A percentile compares a stretch with the other conserved stretches of the same genome.
phyloP scores from a whole-genome alignment of 2,329 filamentous ascomycete genomes.

The Fusarium oligoseptatum region DNA sequence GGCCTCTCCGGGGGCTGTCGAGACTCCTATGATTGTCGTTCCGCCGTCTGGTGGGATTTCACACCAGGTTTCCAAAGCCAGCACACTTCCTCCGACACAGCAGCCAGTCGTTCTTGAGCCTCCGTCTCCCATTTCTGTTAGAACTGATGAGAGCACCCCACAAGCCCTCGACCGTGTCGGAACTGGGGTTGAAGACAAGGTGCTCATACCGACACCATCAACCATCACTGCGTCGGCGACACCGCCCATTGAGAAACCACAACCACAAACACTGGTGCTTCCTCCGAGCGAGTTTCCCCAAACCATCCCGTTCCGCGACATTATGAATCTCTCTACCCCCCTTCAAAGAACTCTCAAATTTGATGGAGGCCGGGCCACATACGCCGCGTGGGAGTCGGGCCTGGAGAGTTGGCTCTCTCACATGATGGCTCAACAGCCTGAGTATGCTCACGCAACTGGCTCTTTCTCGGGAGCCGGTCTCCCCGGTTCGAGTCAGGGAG shows the following conservation, averaged over 20 bases:
- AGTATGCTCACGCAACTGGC: slow-evolving; percentile 58
- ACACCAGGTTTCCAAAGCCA: slow-evolving; percentile 44
- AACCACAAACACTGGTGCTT: slow-evolving; percentile 31
- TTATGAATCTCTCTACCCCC: slow-evolving; percentile 75
- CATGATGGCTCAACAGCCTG: slow-evolving; percentile 61
- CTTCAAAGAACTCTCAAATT: slow-evolving; percentile 80
- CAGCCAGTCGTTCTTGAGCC: slow-evolving; percentile 51
- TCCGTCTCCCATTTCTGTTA: slow-evolving; percentile 59
- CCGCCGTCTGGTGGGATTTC: slow-evolving; percentile 39
- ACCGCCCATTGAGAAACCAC: slow-evolving; percentile 51
- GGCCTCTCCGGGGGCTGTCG: slow-evolving; percentile 26
- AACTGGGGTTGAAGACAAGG: slow-evolving; percentile 62
- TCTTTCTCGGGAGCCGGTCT: slow-evolving; percentile 45
- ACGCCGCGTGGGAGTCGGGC: slow-evolving; percentile 80
- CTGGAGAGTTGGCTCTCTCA: slow-evolving; percentile 70
- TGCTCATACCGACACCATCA: slow-evolving; percentile 52
- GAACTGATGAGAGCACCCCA: slow-evolving; percentile 48
- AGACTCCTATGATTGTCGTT: slow-evolving; percentile 38
- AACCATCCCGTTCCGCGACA: slow-evolving; percentile 78
- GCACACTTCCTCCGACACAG: slow-evolving; percentile 36
- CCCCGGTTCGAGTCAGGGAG: slow-evolving; percentile 29
- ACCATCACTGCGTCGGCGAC: slow-evolving; percentile 52
- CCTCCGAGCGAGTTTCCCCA: slow-evolving; percentile 36
- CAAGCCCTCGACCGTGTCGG: slow-evolving; percentile 46
- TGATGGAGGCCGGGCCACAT: slow-evolving; percentile 77